Evolutionary conservation across 2,329 filamentous ascomycete genomes (phyloP), one percentile per base, ranked within the genome.

Genomic region (Alternaria sp.): DNA sequence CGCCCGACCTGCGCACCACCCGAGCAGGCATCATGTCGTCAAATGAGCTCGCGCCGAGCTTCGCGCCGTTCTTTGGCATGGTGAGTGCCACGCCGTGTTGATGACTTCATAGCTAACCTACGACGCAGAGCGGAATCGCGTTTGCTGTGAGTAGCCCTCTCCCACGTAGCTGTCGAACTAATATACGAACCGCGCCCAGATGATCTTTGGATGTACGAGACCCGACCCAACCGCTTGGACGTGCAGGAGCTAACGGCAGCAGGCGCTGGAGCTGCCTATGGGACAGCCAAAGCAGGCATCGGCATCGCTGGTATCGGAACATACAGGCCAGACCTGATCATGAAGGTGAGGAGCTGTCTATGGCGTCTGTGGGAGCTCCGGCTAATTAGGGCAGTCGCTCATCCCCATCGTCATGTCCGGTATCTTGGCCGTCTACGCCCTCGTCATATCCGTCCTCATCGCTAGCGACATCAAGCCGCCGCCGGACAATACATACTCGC

Each of bases 361-460:
- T 20, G 15, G 9, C 0, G 14, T 23, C 37, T 15, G 51, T n/a
- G 9, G 20, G 30, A 55, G 59, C 65, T 69, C 25, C 15, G 44
- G 45, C 74, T 79, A 65, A 79, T 63, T n/a, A 49, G 2, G 25
- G 33, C 73, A 94, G 92, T 94, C 91, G 61, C 84, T 95, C 57
- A 94, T 95, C 72, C 92, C 92, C 67, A 92, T 96, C 70, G 90
- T 99, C 85, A 99, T 99, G 96, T 97, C 96, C 74, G 96, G 96
- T 88, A 99, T 99, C 79, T 93, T 99, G 77, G 96, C 96, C 62
- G 96, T 99, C 71, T 99, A 99, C 84, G 93, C 94, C 55, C 92
- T 99, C 73, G 96, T 99, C 76, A 94, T 99, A 72, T 92, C 95
- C 18, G 96, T 99, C 77, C 88, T 99, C 72, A 99, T 99, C 80